A percentile compares a stretch with the other conserved stretches of the same genome.
phyloP scores from a whole-genome alignment of 2,329 filamentous ascomycete genomes.

The Epichloe aotearoae region DNA sequence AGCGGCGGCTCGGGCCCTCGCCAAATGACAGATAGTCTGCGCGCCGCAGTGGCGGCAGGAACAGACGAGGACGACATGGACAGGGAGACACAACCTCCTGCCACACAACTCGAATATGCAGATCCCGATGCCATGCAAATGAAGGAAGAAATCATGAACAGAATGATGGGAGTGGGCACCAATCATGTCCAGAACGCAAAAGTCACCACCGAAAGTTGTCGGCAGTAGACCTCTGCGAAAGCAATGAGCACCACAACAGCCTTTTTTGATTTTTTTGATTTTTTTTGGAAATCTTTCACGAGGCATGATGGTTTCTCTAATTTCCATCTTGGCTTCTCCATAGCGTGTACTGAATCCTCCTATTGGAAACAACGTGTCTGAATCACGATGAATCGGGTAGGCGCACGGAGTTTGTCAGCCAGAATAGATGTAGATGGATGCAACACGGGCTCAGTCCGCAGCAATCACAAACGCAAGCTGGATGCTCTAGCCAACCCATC shows the following conservation, averaged over 20 bases:
- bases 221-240: conserved; percentile 1
- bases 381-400: too few relatives aligned
- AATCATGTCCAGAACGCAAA: not conserved
- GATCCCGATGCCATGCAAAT: conserved; percentile 34
- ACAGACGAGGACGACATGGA: conserved; percentile 9
- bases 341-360: too few relatives aligned
- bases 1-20: conserved; percentile 11
- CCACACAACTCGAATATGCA: conserved; percentile 41
- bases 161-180: conserved; percentile 22
- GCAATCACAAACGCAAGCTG: too few relatives aligned
- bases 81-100: conserved; percentile 22
- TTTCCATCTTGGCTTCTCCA: too few relatives aligned
- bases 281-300: not conserved
- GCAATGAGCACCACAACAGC: not conserved
- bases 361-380: too few relatives aligned
- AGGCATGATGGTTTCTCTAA: too few relatives aligned
- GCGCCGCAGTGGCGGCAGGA: conserved; percentile 6
- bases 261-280: too few relatives aligned
- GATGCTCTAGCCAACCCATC: too few relatives aligned
- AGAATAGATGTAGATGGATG: too few relatives aligned
- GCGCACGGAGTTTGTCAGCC: too few relatives aligned
- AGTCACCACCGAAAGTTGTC: not conserved
- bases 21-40: conserved; percentile 1
- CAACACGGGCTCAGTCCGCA: too few relatives aligned
- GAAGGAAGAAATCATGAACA: conserved; percentile 31